Base-by-base conservation (phyloP, 2,329 filamentous ascomycete species). In the Gremmenia infestans region DNA sequence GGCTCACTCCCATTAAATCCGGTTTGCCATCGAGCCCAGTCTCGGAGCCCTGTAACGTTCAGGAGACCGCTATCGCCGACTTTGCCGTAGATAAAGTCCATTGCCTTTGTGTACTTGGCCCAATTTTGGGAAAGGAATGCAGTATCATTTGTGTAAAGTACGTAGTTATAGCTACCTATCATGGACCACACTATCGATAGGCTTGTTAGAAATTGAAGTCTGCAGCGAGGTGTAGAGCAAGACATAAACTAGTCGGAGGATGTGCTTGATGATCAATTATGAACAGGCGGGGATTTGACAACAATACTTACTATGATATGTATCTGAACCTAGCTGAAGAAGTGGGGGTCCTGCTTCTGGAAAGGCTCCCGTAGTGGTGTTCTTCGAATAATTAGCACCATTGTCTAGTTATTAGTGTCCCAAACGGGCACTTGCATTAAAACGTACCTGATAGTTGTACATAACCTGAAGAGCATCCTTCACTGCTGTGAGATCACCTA, bases 161-260 rank as follows among this genome's bases (percentile, higher is more conserved):
- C 72, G 60, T 84, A 85, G 55, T 82, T 81, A 65, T 81, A 81
- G 6, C 78, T 79, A 9, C 81, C 80, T 46, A 85, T 79, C 71
- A 85, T 76, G 1, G 77, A 78, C 72, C 78, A 81, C 65, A 82
- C 28, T 32, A 32, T 32, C 9, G 28, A 32, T 32, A 32, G 9
- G 28, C 9, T 8, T 32, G 4, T 32, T 32, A 32, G 28, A 11
- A 32, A 32, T 32, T 2, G 28, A 32, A 32, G 9, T 32, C 11
- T 32, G 9, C 28, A 11, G 28, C 4, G 28, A 32, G 9, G 28
- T 32, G 28, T 32, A 32, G 9, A 11, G 9, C 28, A 32, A 4
- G 28, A 32, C 28, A 9, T 32, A 8, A 32, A 32, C 8, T 32
- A 32, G 1, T 32, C 11, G 11, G 28, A 32, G 28, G 28, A 12